Evolutionary conservation across 2,329 filamentous ascomycete species (phyloP), one percentile per base, ranked within the genome.

Genomic region (Metarhizium humberi): DNA sequence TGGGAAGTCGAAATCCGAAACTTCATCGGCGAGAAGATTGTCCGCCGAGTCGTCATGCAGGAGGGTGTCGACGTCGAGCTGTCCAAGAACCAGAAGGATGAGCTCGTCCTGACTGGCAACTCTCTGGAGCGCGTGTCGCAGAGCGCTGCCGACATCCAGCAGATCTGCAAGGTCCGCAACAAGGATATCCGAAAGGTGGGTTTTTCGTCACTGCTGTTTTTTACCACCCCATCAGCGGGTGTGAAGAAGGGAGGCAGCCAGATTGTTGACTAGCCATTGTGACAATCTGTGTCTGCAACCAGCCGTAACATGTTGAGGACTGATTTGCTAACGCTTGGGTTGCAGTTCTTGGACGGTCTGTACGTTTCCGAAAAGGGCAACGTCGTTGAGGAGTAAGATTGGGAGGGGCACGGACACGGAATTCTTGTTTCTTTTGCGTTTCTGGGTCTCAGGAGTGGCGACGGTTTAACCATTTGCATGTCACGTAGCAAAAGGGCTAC

Each of bases 171-270:
- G 80, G 94, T 99, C 78, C 87, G 91, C 78, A 99, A 99, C 90
- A 99, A 99, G 91, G 94, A 99, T 96, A 99, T 99, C 83, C 91
- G 95, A 82, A 96, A 96, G 88, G 88, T 91, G 72, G 66, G 78
- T 25, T 29, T 40, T 13, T 13, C 10, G 1, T 34, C 10, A 7
- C 7, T 34, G 6, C 1, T 34, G 6, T 7, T 11, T 34, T 34
- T 34, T 34, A 3, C 32, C 11, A 11, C 32, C 7, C 3, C 32
- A 11, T 11, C 7, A 34, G 32, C 32, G 32, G 32, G 32, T 34
- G 32, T 34, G 6, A 34, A 8, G 32, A 34, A 11, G 32, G 32
- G 32, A 34, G 7, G 32, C 2, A 10, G 6, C 3, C 32, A 2
- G 32, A 34, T 34, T 34, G 32, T 8, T 34, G 6, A 11, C 32